These are phyloP conservation scores for Aspergillus pseudotamarii DNA, from an alignment of 2,329 filamentous ascomycete species.

Conservation along the genomic window DNA sequence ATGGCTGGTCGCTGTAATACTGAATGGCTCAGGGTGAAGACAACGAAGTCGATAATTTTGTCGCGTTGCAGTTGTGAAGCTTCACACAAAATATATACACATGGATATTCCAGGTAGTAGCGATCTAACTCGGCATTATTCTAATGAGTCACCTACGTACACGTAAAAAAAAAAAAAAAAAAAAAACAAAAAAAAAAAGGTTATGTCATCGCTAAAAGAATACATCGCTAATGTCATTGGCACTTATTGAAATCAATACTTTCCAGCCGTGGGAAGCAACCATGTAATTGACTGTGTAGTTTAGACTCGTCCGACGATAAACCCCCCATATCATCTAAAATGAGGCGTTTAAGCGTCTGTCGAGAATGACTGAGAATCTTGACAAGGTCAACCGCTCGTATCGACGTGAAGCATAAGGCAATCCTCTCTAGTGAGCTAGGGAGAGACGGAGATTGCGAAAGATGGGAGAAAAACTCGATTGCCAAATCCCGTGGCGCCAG, in stretches of 20 bases:
- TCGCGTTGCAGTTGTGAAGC: too few relatives aligned
- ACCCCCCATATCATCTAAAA: conserved; percentile 3
- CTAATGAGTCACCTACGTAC: too few relatives aligned
- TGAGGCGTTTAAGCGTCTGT: conserved; percentile 5
- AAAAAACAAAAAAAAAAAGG: too few relatives aligned
- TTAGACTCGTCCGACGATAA: neutral
- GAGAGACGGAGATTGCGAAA: neutral
- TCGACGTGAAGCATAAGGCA: conserved; percentile 5
- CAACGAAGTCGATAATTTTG: too few relatives aligned
- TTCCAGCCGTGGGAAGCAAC: conserved; percentile 8
- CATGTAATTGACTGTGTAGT: conserved; percentile 3
- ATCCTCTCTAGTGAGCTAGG: conserved; percentile 11
- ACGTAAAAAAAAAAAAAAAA: too few relatives aligned
- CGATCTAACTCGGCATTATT: too few relatives aligned
- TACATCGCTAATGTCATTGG: neutral
- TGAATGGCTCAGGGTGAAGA: too few relatives aligned
- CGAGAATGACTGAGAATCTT: conserved; percentile 7
- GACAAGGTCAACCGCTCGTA: conserved; percentile 8
- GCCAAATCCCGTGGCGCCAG: conserved; percentile 11
- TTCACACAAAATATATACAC: too few relatives aligned
- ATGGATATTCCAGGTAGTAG: too few relatives aligned
- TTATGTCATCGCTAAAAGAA: neutral
- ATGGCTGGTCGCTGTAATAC: too few relatives aligned
- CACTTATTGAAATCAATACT: conserved; percentile 4
- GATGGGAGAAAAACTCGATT: conserved; percentile 14